Evolutionary conservation across 352 stramenopile genomes (phyloP).

Genomic region (Globisporangium iwayamae): DNA sequence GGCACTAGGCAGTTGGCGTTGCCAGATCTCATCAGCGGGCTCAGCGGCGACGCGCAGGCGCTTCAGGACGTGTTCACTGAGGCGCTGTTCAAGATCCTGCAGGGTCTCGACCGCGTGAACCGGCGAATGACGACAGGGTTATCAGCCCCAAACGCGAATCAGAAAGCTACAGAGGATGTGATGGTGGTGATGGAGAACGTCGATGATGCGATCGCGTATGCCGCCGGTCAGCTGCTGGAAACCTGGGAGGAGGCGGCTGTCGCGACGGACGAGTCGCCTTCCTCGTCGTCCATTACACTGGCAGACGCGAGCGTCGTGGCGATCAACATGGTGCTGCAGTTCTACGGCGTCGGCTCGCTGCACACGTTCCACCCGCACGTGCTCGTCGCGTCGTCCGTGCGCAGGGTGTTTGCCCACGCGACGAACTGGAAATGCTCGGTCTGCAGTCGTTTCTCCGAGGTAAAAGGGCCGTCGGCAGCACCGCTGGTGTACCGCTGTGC

Average conservation of each 20-base stretch:
- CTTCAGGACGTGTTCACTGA: constrained; percentile 14
- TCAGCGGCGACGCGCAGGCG: not conserved
- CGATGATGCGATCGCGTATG: constrained; percentile 26
- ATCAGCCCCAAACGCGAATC: too few relatives aligned
- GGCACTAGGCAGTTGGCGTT: not conserved
- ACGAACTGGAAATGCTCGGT: constrained; percentile 40
- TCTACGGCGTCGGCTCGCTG: constrained; percentile 20
- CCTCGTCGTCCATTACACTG: not conserved
- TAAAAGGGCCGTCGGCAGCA: constrained; percentile 14
- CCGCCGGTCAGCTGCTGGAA: constrained; percentile 27
- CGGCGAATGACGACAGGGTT: not conserved
- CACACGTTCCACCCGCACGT: constrained; percentile 43
- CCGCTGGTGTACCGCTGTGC: constrained; percentile 45
- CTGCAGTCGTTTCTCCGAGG: constrained; percentile 28
- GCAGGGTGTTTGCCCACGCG: constrained; percentile 26
- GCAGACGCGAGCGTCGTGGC: constrained; percentile 24
- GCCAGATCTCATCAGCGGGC: not conserved
- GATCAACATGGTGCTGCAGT: constrained; percentile 39
- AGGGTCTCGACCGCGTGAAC: constrained; percentile 22
- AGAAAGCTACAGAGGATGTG: not conserved
- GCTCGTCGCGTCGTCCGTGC: constrained; percentile 28
- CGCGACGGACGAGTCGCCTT: constrained; percentile 10
- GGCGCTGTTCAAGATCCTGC: constrained; percentile 16
- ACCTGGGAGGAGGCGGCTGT: constrained; percentile 17
- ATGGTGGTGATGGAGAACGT: constrained; percentile 12